Evolutionary conservation across 306 rosid species (phyloP), one percentile per base, ranked within the genome.

Genomic region (Cotoneaster glaucophyllus): DNA sequence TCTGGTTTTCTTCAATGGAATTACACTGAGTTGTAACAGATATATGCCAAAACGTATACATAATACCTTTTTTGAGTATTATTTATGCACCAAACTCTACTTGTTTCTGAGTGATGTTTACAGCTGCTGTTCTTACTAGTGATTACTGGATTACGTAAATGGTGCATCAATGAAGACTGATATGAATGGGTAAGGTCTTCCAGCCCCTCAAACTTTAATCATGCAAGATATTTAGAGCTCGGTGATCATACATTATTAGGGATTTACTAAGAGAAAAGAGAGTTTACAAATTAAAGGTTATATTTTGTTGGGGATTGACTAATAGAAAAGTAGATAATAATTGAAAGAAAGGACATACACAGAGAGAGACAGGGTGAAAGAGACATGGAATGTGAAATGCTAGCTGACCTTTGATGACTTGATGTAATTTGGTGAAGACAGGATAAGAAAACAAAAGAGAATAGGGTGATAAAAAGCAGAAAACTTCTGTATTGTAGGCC

Each of bases 401-500:
- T 63, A 53, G 73, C 53, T 75, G 79, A 76, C 79, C 73, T 18
- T 25, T 43, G 13, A 34, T 53, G 22, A 63, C 62, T 64, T 28
- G 22, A 8, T 31, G 18, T 63, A 2, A 62, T 63, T 62, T 64
- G 14, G 64, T 25, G 58, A 67, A 11, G 66, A 67, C 67, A 43
- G 21, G 39, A 43, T 25, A n/a, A 4, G 44, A 67, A 53, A 43
- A 43, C 31, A 77, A 57, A 58, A 44, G 52, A 59, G 48, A 77
- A 44, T 41, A 21, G 74, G 74, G 44, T 57, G 61, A 77, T 57
- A 29, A n/a, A 69, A 31, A 76, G 58, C 45, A 59, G 69, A 69
- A 69, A 52, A 69, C 45, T 21, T 29, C 22, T 48, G 64, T 57
- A 58, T 41, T 69, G 68, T 31, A 43, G 72, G 74, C 74, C 68